phyloP scores from a whole-genome alignment of 805 yeast genomes.

The Barnettozyma sucrosica region DNA sequence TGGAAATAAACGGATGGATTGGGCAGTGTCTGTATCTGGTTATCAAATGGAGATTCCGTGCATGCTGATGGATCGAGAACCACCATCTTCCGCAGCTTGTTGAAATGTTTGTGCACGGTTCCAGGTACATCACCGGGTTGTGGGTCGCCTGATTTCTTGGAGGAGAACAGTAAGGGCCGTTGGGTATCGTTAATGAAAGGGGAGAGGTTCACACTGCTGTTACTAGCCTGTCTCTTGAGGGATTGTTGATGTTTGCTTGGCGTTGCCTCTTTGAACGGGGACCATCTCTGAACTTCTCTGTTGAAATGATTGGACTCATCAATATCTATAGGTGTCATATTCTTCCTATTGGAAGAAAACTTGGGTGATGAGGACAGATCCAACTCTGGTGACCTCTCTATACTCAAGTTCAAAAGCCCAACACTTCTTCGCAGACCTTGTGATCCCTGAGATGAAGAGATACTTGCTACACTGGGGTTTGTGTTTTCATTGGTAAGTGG shows the following conservation, averaged over 20 bases:
- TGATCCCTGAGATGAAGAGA: conserved; percentile 26
- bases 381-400: conserved; percentile 32
- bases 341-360: conserved; percentile 18
- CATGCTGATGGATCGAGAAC: conserved; percentile 18
- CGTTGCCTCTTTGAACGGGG: conserved; percentile 27
- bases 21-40: conserved; percentile 8
- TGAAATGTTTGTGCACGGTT: conserved; percentile 22
- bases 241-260: conserved; percentile 16
- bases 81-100: conserved; percentile 26
- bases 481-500: conserved; percentile 9
- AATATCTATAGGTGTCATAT: conserved; percentile 12
- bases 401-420: conserved; percentile 44
- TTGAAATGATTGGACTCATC: conserved; percentile 18
- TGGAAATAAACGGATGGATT: conserved; percentile 7
- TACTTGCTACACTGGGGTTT: conserved; percentile 20
- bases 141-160: conserved; percentile 14
- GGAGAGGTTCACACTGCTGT: conserved; percentile 22
- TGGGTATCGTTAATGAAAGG: conserved; percentile 25
- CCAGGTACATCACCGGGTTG: conserved; percentile 26
- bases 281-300: conserved; percentile 27
- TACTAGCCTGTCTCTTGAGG: conserved; percentile 27
- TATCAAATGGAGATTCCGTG: conserved; percentile 22
- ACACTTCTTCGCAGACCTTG: conserved; percentile 44
- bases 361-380: conserved; percentile 20
- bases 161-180: conserved; percentile 19